Conservation (phyloP, 192 early-diverging fungal genomes). For the Coemansia sp. region DNA sequence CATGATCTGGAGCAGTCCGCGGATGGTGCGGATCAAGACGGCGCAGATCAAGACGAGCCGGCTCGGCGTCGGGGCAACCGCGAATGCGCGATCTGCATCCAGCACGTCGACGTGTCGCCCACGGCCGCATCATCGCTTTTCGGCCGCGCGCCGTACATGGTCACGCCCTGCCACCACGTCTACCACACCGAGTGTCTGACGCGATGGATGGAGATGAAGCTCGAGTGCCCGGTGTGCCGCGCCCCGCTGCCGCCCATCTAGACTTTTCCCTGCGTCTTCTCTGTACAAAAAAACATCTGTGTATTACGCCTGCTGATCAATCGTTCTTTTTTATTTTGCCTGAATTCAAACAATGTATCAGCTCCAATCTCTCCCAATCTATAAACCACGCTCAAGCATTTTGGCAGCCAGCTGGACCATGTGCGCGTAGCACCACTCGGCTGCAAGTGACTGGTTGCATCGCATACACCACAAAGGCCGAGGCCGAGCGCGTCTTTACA, state of each 20-base stretch:
- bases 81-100: constrained; percentile 71
- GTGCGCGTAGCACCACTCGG: no score
- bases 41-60: neutral
- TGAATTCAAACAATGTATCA: neutral
- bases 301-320: neutral
- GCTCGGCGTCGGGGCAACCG: constrained; percentile 16
- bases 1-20: neutral
- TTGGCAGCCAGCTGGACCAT: no score
- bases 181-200: constrained; percentile 75
- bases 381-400: neutral
- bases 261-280: neutral
- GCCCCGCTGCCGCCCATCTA: constrained; percentile 61
- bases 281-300: neutral
- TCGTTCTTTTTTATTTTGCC: neutral
- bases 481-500: no score
- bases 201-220: constrained; percentile 77
- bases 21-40: no score
- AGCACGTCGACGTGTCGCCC: constrained; percentile 48
- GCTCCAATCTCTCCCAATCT: neutral
- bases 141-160: constrained; percentile 61
- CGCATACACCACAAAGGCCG: no score
- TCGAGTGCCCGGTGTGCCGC: constrained; percentile 72
- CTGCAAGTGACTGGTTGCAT: no score
- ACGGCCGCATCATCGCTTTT: constrained; percentile 15
- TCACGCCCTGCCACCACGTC: constrained; percentile 77